Conservation (phyloP, 768 basidiomycete species). For the Pulveroboletus sp. region DNA sequence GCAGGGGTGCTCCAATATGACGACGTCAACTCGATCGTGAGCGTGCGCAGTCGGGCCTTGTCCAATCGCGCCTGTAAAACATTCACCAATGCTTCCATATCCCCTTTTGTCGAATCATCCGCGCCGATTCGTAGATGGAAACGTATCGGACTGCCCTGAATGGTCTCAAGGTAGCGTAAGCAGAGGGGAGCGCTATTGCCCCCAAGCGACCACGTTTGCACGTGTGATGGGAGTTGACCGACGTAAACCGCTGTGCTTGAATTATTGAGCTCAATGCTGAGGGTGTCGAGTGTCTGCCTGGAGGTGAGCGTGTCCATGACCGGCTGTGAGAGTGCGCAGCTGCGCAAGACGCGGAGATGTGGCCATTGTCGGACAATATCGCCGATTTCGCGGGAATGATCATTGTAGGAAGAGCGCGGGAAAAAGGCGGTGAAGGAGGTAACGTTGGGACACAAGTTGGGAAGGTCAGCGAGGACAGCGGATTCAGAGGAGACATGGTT, state of each 20-base stretch:
- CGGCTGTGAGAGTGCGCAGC: slow-evolving; percentile 18
- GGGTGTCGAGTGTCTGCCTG: slow-evolving; percentile 11
- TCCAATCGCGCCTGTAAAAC: slow-evolving; percentile 13
- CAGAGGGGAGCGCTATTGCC: slow-evolving; percentile 22
- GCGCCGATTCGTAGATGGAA: slow-evolving; percentile 23
- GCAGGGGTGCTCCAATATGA: slow-evolving; percentile 25
- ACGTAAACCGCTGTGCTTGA: slow-evolving; percentile 15
- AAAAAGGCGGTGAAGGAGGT: slow-evolving; percentile 24
- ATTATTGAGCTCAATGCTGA: slow-evolving; percentile 27
- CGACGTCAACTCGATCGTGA: slow-evolving; percentile 23
- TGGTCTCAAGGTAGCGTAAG: slow-evolving; percentile 17
- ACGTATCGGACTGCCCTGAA: slow-evolving; percentile 12
- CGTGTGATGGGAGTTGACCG: slow-evolving; percentile 16
- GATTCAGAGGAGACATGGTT: slow-evolving; percentile 18
- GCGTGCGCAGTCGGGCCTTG: slow-evolving; percentile 3
- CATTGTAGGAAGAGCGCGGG: slow-evolving; percentile 25
- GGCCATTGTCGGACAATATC: slow-evolving; percentile 21
- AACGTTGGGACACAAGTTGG: slow-evolving; percentile 22
- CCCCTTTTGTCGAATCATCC: slow-evolving; percentile 19
- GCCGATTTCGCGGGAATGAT: slow-evolving; percentile 24
- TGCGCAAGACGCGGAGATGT: slow-evolving; percentile 12
- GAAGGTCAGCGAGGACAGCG: slow-evolving; percentile 18
- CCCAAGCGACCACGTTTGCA: slow-evolving; percentile 20
- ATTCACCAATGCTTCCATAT: slow-evolving; percentile 12
- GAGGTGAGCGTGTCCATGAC: slow-evolving; percentile 19